Base-by-base conservation (phyloP, 768 basidiomycete genomes). In the Inosperma sp. region DNA sequence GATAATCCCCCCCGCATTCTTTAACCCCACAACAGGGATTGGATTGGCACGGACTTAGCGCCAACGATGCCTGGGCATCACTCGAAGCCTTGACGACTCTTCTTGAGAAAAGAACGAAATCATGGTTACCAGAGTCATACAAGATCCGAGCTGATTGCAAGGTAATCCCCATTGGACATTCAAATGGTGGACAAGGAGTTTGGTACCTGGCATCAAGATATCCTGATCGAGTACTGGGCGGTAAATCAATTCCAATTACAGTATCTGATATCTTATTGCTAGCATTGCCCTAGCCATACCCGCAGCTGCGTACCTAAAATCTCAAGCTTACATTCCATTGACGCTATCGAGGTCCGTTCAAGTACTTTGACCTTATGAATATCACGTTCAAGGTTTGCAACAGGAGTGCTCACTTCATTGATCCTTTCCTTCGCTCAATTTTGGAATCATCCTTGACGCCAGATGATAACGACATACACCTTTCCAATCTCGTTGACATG, bases 11-110 rank as follows among this genome's bases (percentile, higher is more conserved):
- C 31, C 5, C 2, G 9, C 31, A 22, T 51, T 13, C 9, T 26
- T 12, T 27, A 9, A 40, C 7, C 5, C 3, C 3, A 33, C 31
- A 30, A 14, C 45, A 90, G 88, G 93, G 93, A 1, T 73, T 93
- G 36, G 93, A 96, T 65, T 95, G 93, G 93, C 93, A 91, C 59
- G 93, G 92, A 0, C 82, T 84, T 4, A 91, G 88, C 59, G 73
- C 84, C 9, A 63, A 67, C 12, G 89, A 93, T 60, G 84, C 79
- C 1, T 88, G 86, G 78, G 65, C 62, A 12, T 68, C 82, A 2
- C 67, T 91, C 5, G 76, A 78, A 22, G 81, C 84, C 2, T 68
- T 93, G 29, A 62, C 65, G 3, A 30, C 25, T 3, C 76, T 89
- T 31, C 60, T 86, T 4, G 56, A 67, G 6, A 47, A 49, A 4